These are phyloP conservation scores for Tricholomella constricta DNA, from an alignment of 768 basidiomycete genomes.

Conservation along the genomic window DNA sequence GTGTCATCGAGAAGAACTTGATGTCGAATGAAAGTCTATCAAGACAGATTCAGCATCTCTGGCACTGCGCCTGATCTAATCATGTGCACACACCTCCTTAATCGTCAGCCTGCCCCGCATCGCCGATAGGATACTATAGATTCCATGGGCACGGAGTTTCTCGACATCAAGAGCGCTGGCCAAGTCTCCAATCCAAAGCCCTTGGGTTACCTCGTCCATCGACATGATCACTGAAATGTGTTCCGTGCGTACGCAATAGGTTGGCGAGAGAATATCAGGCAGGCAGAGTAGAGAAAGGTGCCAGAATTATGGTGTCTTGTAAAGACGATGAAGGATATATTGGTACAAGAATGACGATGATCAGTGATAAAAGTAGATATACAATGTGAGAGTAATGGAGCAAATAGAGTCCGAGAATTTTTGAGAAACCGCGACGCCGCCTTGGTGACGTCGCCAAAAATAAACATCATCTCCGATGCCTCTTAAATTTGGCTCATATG, in stretches of 20 bases:
- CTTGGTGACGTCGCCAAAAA: not conserved
- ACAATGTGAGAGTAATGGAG: not conserved
- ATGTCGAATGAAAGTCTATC: conserved; percentile 75
- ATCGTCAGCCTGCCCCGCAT: conserved; percentile 72
- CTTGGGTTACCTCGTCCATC: conserved; percentile 81
- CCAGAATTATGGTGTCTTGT: too few species aligned
- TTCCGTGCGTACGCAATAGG: not conserved
- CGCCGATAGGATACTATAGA: conserved; percentile 72
- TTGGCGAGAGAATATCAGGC: too few species aligned
- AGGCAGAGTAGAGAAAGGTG: too few species aligned
- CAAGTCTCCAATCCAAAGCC: conserved; percentile 86
- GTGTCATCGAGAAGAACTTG: conserved; percentile 82
- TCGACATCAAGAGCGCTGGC: conserved; percentile 65
- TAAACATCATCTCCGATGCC: not conserved
- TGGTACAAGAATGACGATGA: not conserved
- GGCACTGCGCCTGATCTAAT: not conserved
- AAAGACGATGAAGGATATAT: not conserved
- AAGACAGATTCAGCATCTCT: not conserved
- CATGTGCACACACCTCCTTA: conserved; percentile 51
- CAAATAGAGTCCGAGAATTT: not conserved
- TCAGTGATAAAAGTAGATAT: not conserved
- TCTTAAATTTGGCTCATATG: not conserved
- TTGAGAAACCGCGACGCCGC: not conserved
- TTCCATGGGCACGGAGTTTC: conserved; percentile 66
- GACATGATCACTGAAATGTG: conserved; percentile 9